Conservation (phyloP, 768 basidiomycete species). For the Sarcomyxa edulis region DNA sequence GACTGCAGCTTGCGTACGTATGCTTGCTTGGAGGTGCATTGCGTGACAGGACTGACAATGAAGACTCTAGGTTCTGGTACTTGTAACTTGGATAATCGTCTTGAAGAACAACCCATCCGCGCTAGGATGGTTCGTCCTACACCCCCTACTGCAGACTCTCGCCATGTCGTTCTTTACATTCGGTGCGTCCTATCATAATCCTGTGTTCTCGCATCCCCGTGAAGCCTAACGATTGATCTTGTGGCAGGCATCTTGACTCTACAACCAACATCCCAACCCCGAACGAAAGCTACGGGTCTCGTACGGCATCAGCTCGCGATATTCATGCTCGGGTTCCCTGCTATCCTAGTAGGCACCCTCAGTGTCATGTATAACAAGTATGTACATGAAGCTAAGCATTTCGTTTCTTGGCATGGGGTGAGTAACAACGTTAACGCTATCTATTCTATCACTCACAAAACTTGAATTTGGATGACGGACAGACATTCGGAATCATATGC, state of each 20-base stretch:
- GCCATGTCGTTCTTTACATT: slow-evolving; percentile 53
- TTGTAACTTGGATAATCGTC: slow-evolving; percentile 40
- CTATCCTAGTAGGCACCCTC: slow-evolving; percentile 53
- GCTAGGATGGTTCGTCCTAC: slow-evolving; percentile 60
- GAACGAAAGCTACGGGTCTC: slow-evolving; percentile 62
- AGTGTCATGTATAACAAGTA: slow-evolving; percentile 63
- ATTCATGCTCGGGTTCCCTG: slow-evolving; percentile 48
- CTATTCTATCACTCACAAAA: not conserved
- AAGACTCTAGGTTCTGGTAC: slow-evolving; percentile 35
- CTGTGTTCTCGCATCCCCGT: not conserved
- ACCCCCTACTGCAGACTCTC: slow-evolving; percentile 59
- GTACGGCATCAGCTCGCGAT: slow-evolving; percentile 64
- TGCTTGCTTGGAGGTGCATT: slow-evolving; percentile 6
- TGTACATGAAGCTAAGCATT: slow-evolving; percentile 45
- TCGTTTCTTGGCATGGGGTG: slow-evolving; percentile 75
- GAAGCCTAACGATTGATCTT: not conserved
- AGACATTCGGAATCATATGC: slow-evolving; percentile 65
- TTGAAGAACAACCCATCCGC: slow-evolving; percentile 37
- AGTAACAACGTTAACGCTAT: slow-evolving; percentile 18
- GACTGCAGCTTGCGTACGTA: slow-evolving; percentile 1
- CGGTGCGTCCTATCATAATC: slow-evolving; percentile 34
- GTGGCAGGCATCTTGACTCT: slow-evolving; percentile 64
- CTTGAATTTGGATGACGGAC: not conserved
- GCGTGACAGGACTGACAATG: slow-evolving; percentile 11
- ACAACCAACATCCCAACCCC: slow-evolving; percentile 65